Percentiles rank a stretch among this genome's conserved stretches.
phyloP scores from a whole-genome alignment of 192 early-diverging fungal species.

The Coemansia sp. region DNA sequence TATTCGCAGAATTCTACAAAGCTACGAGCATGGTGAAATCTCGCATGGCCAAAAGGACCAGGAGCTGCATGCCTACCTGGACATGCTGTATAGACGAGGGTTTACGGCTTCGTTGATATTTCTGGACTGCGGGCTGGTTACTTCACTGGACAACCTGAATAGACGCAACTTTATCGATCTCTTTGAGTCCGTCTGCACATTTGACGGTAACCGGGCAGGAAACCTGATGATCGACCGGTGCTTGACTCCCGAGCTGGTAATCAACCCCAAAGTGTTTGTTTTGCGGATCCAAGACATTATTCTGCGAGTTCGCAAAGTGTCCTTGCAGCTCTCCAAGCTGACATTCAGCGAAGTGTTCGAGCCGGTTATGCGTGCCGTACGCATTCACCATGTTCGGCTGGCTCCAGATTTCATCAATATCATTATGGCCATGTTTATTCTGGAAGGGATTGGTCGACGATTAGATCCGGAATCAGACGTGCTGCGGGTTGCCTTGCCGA shows the following conservation, averaged over 20 bases:
- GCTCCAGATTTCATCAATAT: constrained; percentile 96
- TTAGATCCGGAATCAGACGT: constrained; percentile 91
- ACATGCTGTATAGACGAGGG: constrained; percentile 61
- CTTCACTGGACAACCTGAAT: constrained; percentile 67
- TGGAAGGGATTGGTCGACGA: constrained; percentile 92
- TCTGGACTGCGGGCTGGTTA: constrained; percentile 90
- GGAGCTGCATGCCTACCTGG: constrained; percentile 27
- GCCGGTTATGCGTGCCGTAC: constrained; percentile 80
- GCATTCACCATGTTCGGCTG: constrained; percentile 87
- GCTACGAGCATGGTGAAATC: constrained; percentile 23
- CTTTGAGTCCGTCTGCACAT: constrained; percentile 81
- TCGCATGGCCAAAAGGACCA: constrained; percentile 11
- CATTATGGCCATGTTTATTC: constrained; percentile 82
- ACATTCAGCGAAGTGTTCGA: constrained; percentile 78
- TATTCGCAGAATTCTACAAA: constrained; percentile 20
- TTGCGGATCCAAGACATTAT: constrained; percentile 80
- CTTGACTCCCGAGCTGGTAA: constrained; percentile 64
- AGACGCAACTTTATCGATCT: constrained; percentile 89
- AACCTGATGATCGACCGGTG: constrained; percentile 86
- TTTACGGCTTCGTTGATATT: constrained; percentile 77
- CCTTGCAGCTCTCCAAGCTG: constrained; percentile 75
- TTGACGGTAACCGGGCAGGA: constrained; percentile 81
- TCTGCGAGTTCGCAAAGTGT: constrained; percentile 63
- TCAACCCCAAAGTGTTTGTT: constrained; percentile 75
- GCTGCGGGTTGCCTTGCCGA: constrained; percentile 74